phyloP scores from a whole-genome alignment of 768 basidiomycete genomes.

The Hydnum rufescens region DNA sequence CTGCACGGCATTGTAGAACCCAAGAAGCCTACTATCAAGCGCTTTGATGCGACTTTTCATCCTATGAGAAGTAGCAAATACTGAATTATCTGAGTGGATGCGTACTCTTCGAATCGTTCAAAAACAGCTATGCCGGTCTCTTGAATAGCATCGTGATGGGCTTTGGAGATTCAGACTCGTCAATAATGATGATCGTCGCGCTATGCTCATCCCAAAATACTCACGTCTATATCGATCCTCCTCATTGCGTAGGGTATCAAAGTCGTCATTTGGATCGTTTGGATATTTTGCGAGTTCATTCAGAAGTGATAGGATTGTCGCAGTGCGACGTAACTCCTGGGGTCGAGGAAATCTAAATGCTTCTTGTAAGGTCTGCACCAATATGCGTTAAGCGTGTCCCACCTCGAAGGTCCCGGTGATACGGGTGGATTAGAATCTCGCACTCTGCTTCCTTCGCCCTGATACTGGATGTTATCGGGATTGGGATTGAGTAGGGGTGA shows the following conservation, averaged over 20 bases:
- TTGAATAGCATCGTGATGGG: background rate
- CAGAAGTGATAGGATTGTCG: background rate
- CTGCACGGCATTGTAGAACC: conserved; percentile 55
- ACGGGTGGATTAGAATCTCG: no score
- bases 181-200: no score
- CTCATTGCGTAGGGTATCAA: background rate
- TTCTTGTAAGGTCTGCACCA: no score
- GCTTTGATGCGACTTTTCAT: background rate
- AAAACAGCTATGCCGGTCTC: background rate
- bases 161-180: background rate
- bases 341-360: no score
- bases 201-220: no score
- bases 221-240: background rate
- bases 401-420: no score
- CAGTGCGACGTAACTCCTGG: background rate
- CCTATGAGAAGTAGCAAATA: no score
- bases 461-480: background rate
- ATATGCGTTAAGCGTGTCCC: no score
- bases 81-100: background rate
- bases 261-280: background rate
- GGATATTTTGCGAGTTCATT: background rate
- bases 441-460: no score
- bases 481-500: background rate
- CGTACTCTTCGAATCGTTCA: background rate
- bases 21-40: conserved; percentile 51